These are phyloP conservation scores for Candida parachauliodes DNA, from an alignment of 805 yeast species.

Conservation along the genomic window DNA sequence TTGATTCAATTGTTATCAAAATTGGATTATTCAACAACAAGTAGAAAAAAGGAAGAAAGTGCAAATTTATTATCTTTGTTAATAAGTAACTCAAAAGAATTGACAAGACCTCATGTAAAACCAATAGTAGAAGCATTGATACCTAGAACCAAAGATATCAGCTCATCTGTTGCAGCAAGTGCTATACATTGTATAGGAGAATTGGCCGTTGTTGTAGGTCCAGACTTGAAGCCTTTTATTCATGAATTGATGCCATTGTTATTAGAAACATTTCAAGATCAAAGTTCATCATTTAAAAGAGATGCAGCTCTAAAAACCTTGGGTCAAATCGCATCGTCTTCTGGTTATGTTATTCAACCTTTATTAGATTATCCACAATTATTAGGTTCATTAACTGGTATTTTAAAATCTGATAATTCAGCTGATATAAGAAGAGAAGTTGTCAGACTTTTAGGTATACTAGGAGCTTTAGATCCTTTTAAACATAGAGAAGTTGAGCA, in stretches of 20 bases:
- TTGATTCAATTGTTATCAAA: constrained; percentile 82
- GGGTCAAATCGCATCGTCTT: constrained; percentile 84
- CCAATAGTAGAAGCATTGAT: constrained; percentile 85
- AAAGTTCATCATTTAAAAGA: constrained; percentile 80
- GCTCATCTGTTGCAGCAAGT: constrained; percentile 81
- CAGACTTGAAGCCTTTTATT: constrained; percentile 69
- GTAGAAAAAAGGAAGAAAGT: constrained; percentile 79
- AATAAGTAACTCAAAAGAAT: constrained; percentile 71
- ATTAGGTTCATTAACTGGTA: constrained; percentile 74
- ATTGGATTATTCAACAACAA: constrained; percentile 73
- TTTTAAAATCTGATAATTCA: constrained; percentile 76
- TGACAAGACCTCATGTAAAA: constrained; percentile 86
- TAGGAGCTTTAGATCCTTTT: constrained; percentile 97
- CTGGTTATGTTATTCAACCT: constrained; percentile 95
- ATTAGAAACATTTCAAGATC: constrained; percentile 86
- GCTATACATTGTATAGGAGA: constrained; percentile 88
- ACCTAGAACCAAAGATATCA: constrained; percentile 67
- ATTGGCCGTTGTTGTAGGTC: constrained; percentile 83
- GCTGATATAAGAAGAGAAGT: constrained; percentile 79
- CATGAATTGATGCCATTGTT: constrained; percentile 81
- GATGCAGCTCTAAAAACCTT: constrained; percentile 85
- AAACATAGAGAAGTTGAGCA: constrained; percentile 90
- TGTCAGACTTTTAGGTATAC: constrained; percentile 81
- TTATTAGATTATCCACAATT: constrained; percentile 87
- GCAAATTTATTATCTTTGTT: constrained; percentile 71